These are phyloP conservation scores for Austroboletus eburneus DNA, from an alignment of 768 basidiomycete species.

Conservation along the genomic window DNA sequence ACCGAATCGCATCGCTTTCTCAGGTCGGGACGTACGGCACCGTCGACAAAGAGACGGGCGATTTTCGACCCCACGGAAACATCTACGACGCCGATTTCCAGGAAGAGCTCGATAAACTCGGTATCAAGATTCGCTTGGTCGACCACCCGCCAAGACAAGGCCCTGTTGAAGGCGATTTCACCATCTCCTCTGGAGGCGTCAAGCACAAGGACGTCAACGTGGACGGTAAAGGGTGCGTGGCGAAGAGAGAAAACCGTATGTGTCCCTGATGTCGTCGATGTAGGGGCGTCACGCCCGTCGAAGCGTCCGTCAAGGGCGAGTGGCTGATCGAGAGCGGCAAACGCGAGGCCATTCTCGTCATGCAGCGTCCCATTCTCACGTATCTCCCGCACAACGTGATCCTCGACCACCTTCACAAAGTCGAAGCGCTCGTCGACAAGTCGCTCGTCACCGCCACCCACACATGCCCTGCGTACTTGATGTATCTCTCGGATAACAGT, in stretches of 20 bases:
- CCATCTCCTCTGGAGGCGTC: slow-evolving; percentile 25
- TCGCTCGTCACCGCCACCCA: slow-evolving; percentile 31
- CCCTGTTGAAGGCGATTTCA: slow-evolving; percentile 17
- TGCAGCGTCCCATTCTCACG: slow-evolving; percentile 25
- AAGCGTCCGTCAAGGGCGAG: slow-evolving; percentile 30
- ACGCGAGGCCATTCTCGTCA: slow-evolving; percentile 34
- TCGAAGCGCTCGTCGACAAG: slow-evolving; percentile 26
- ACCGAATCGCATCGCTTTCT: not conserved
- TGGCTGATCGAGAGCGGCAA: slow-evolving; percentile 32
- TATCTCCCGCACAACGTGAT: slow-evolving; percentile 20
- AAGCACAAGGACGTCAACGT: slow-evolving; percentile 6
- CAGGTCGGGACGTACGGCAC: slow-evolving; percentile 36
- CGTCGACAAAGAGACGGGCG: slow-evolving; percentile 28
- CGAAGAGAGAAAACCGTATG: too few relatives aligned
- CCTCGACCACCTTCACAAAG: slow-evolving; percentile 21
- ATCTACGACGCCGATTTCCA: slow-evolving; percentile 27
- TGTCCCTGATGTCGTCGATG: too few relatives aligned
- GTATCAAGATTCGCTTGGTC: slow-evolving; percentile 1
- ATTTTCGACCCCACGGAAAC: slow-evolving; percentile 29
- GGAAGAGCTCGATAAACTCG: slow-evolving; percentile 8
- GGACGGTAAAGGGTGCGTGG: slow-evolving; percentile 19
- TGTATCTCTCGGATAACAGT: slow-evolving; percentile 32
- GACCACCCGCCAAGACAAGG: slow-evolving; percentile 13
- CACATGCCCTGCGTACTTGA: slow-evolving; percentile 31
- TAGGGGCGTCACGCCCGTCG: slow-evolving; percentile 24